Conservation (phyloP, 305 asterid genomes). For the Fraxinus floribunda region DNA sequence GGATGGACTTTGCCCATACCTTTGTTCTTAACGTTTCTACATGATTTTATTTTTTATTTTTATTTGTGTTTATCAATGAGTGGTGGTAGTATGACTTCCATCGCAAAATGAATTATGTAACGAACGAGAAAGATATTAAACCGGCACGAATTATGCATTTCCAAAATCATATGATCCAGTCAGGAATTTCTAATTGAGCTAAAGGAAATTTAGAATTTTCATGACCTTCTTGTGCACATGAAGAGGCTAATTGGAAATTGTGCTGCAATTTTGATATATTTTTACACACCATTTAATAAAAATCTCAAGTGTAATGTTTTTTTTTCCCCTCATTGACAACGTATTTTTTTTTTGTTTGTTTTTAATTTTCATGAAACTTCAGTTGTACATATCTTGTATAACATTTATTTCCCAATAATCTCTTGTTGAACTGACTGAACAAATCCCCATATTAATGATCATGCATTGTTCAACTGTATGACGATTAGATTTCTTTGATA, state of each 20-base stretch:
- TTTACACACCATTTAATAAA: background rate
- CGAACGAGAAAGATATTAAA: background rate
- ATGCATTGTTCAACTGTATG: background rate
- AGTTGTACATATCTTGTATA: constrained; percentile 4
- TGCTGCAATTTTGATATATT: background rate
- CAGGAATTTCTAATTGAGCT: background rate
- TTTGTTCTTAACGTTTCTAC: background rate
- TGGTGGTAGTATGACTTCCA: constrained; percentile 3
- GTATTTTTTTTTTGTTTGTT: background rate
- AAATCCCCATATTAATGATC: constrained; percentile 18
- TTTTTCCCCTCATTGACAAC: background rate
- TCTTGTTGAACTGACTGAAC: constrained; percentile 19
- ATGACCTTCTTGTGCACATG: background rate
- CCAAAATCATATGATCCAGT: background rate
- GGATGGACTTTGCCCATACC: background rate
- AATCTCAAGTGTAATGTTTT: background rate
- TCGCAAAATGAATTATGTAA: background rate
- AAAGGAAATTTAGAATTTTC: background rate
- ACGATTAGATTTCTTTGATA: background rate
- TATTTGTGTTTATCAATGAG: background rate
- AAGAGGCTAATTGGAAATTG: constrained; percentile 9
- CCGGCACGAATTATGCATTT: background rate
- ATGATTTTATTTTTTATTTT: background rate
- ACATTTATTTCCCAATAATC: constrained; percentile 14
- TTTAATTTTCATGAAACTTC: background rate